phyloP scores from a whole-genome alignment of 148 eudicot genomes.

The Camellia japonica region DNA sequence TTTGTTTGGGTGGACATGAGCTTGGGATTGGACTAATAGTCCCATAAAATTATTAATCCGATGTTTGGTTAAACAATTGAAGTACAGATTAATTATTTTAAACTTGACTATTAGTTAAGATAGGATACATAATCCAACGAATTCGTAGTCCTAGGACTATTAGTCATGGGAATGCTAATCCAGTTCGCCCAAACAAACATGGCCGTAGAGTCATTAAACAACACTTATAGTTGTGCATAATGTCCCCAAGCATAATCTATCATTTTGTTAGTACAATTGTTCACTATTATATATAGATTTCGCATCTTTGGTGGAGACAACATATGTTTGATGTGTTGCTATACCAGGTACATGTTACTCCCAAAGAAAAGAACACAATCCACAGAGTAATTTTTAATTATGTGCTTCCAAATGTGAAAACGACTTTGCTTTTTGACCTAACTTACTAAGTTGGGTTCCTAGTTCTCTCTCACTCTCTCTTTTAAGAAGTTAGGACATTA shows the following conservation, averaged over 20 bases:
- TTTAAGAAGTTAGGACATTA: no score
- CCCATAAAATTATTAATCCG: no score
- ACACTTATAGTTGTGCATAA: neutral
- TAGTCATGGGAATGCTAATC: no score
- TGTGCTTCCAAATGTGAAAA: neutral
- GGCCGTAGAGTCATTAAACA: conserved; percentile 1
- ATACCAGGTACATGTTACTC: neutral
- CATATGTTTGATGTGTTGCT: neutral
- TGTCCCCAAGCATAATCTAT: neutral
- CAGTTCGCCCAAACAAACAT: no score
- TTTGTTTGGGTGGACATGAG: no score
- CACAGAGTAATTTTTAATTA: neutral
- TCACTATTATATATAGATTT: neutral
- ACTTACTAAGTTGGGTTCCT: neutral
- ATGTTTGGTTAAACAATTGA: no score
- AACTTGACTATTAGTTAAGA: no score
- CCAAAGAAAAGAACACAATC: neutral
- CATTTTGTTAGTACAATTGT: neutral
- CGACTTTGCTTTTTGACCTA: neutral
- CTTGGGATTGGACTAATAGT: no score
- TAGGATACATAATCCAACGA: no score
- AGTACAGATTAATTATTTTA: no score
- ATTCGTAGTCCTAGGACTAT: no score
- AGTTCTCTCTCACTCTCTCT: neutral
- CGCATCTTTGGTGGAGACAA: neutral